Base-by-base conservation (phyloP, 2,329 filamentous ascomycete species). In the Aspergillus oerlinghausenensis region DNA sequence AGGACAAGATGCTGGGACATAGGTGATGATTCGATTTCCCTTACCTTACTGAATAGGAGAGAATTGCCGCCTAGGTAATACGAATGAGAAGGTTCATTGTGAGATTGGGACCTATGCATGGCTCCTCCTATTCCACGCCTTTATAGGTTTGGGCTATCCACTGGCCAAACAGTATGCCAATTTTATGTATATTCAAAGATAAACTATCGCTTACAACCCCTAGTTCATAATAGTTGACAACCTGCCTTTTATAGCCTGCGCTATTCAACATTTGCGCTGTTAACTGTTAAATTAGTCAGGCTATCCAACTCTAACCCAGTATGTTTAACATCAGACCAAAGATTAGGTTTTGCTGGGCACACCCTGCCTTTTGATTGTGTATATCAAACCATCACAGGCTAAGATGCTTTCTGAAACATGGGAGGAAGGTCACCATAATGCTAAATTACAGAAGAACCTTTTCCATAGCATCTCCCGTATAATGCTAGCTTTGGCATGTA, bases 51-150 rank as follows among this genome's bases (percentile, higher is more conserved):
- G 58, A 8, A 50, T 67, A 4, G 68, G 63, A 2, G 66, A 70
- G 19, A 50, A 50, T 1, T 60, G 55, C 45, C 38, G 56, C 23
- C 62, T 66, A 17, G 65, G 65, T 10, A 70, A 69, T 53, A 55
- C 52, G 10, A 67, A 69, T 57, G 66, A 70, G 55, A 71, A 70
- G 51, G 49, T 69, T 35, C 52, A 53, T 26, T 70, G 62, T 57
- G 67, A 71, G 51, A 67, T 60, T 14, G 65, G 55, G 6, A 65
- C 67, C 17, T 71, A 68, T 58, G 59, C 60, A 35, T 70, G 64
- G 67, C 56, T 69, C 53, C 70, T 6, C 65, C 63, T 48, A 69
- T 63, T 49, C 65, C 67, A 43, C 50, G 51, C 17, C 54, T 70
- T 17, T 63, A 65, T 50, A 65, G 67, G 1, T 71, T 69, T 60